Evolutionary conservation across 106 monocot species (phyloP), one percentile per base, ranked within the genome.

Genomic region (Cymbidium sinense): DNA sequence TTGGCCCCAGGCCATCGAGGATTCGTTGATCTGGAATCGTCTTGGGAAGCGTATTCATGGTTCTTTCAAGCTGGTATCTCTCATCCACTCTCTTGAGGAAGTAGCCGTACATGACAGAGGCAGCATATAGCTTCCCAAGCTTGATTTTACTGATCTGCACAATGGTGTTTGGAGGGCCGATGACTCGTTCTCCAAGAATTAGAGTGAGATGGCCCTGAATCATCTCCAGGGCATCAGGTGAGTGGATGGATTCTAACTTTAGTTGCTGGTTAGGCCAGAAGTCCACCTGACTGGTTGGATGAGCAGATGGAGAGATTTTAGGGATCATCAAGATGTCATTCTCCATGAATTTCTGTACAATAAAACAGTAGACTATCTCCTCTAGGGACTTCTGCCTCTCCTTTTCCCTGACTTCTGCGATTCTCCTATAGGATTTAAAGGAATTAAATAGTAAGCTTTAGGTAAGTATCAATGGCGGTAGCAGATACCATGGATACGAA

Each of bases 51-150:
- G 88, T 93, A 1, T 96, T 89, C 93, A 96, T 91, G 33, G 62
- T 84, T 79, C 88, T 83, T 81, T 96, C 96, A 5, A 96, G 93
- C 70, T 96, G 96, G 81, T 80, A 96, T 31, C 96, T 81, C 69
- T 93, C 81, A 61, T 96, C 96, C 5, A 94, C 96, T 81, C 96
- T 79, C 80, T 91, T 94, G 64, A 96, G 93, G 81, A 96, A 96
- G 77, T 96, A 96, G 17, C 96, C 96, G 41, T 96, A 96, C 96
- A 96, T 96, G 74, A 96, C 91, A 12, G 96, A 96, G 35, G 96
- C 96, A 8, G 96, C 96, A 77, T 96, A 96, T n/a, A 96, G 90
- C 79, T 96, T 96, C 3, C 96, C 96, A 9, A 96, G 86, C 81
- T 94, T 96, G 47, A 96, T 76, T 77, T 94, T 96, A 84, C 93